These are phyloP conservation scores for Acanthamoeba divionensis DNA, from an alignment of 208 protist genomes.

Conservation along the genomic window DNA sequence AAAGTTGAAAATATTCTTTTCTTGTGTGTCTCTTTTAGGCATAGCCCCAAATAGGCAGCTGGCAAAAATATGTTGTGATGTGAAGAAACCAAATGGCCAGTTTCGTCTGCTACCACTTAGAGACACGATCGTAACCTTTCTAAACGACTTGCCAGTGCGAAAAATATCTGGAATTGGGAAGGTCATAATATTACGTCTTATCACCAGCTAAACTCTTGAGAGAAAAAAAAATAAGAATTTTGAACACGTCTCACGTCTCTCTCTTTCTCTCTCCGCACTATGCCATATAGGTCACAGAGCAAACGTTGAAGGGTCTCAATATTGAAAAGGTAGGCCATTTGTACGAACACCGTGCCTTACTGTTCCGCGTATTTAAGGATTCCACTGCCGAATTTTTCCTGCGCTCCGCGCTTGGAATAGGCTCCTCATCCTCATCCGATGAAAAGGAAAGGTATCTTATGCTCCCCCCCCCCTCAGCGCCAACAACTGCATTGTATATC, in stretches of 20 bases:
- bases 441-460: background rate
- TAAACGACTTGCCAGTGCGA: constrained; percentile 30
- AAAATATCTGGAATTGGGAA: constrained; percentile 39
- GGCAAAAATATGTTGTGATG: constrained; percentile 63
- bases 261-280: no score
- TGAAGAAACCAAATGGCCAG: constrained; percentile 65
- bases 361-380: constrained; percentile 31
- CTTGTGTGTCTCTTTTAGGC: background rate
- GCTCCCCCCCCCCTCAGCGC: background rate
- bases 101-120: constrained; percentile 15
- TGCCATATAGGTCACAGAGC: constrained; percentile 41
- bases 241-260: no score
- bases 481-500: background rate
- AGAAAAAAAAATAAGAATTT: background rate
- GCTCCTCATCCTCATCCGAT: background rate
- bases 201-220: no score
- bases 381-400: constrained; percentile 46
- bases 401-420: constrained; percentile 10
- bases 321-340: background rate
- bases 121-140: background rate
- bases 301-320: background rate
- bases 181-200: no score
- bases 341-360: background rate
- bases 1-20: no score
- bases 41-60: constrained; percentile 45